Percentiles rank a stretch among this genome's conserved stretches.
Evolutionary conservation across 148 eudicot genomes (phyloP).

Genomic region (Cornus controversa): DNA sequence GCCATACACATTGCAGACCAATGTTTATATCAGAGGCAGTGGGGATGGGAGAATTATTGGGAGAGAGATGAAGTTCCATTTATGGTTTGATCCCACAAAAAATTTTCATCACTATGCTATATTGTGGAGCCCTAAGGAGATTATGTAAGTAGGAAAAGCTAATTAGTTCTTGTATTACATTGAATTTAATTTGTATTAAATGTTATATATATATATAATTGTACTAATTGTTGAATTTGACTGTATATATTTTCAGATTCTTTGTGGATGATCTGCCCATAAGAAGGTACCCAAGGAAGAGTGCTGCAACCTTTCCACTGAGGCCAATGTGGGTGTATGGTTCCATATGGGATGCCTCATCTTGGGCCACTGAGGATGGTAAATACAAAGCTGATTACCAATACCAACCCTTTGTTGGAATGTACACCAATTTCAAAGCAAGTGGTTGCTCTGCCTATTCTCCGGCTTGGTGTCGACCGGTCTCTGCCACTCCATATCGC

Average conservation of each 20-base stretch:
- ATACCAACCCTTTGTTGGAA: conserved; percentile 83
- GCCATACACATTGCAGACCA: conserved; percentile 87
- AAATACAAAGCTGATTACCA: conserved; percentile 84
- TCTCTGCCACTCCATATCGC: conserved; percentile 60
- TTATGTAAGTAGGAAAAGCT: conserved; percentile 86
- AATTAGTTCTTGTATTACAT: too few relatives aligned
- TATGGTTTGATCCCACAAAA: conserved; percentile 93
- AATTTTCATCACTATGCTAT: conserved; percentile 89
- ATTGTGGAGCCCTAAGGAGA: conserved; percentile 75
- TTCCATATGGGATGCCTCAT: conserved; percentile 98
- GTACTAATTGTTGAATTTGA: too few relatives aligned
- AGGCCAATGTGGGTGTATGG: conserved; percentile 98
- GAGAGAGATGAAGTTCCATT: conserved; percentile 88
- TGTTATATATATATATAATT: too few relatives aligned
- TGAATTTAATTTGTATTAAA: too few relatives aligned
- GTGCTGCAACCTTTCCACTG: conserved; percentile 69
- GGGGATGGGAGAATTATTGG: conserved; percentile 92
- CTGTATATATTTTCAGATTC: conserved; percentile 44
- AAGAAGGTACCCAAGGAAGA: conserved; percentile 79
- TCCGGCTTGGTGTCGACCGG: conserved; percentile 55
- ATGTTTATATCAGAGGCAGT: conserved; percentile 86
- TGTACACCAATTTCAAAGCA: conserved; percentile 69
- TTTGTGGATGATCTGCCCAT: conserved; percentile 93
- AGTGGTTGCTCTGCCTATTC: conserved; percentile 76
- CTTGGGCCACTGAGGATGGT: conserved; percentile 95